Base-by-base conservation (phyloP, 257 asterid species). In the Solanum etuberosum region DNA sequence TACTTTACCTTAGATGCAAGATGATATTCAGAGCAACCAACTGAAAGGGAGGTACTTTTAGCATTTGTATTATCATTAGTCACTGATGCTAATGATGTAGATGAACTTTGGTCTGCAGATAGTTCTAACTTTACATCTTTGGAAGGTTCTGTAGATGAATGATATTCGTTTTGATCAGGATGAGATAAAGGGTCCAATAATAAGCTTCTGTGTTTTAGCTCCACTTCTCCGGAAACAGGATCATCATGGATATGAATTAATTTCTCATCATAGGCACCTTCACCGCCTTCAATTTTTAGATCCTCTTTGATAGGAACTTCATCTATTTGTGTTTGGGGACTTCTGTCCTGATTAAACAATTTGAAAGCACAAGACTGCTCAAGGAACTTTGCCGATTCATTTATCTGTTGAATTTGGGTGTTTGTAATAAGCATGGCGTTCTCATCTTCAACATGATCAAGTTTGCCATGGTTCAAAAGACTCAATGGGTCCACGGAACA, bases 21-120 rank as follows among this genome's bases (percentile, higher is more conserved):
- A 89, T 94, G 95, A 91, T 93, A 94, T 77, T 95, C 99, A 86
- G 90, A 88, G 78, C 87, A 90, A 90, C 88, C 89, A 63, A 89
- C 88, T 86, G 92, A 83, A 86, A 91, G 86, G 35, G 92, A 82
- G 43, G 91, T 51, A 54, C 91, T 61, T 23, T 38, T 77, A 72
- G 83, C 59, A 16, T 63, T 16, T 67, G 20, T 71, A 83, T 87
- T 87, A 89, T 87, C 93, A 67, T 89, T 85, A 83, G 83, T 74
- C 87, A 89, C 68, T 46, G 92, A 71, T 42, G 59, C 42, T 42
- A 90, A 70, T 32, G 65, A 29, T 77, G 91, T 83, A 89, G 86
- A 84, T 37, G 91, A 83, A 80, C 87, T 90, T 85, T 70, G 85
- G 27, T 90, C 94, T 88, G 78, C 78, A 25, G 90, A 76, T 80